Conservation (phyloP, 345 rosid genomes). For the Gossypioides kirkii region DNA sequence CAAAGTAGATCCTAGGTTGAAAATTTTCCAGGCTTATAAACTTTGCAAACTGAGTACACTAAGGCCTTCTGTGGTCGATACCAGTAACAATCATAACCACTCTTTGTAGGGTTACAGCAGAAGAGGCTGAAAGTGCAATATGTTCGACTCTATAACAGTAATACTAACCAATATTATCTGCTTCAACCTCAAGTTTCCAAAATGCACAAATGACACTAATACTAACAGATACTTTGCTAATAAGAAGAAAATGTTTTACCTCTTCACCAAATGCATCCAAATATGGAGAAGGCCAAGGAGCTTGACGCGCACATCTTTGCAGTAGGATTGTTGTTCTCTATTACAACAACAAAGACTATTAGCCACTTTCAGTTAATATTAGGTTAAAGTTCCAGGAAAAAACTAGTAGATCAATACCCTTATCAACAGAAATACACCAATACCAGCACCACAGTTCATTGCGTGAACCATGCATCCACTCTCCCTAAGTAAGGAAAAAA, state of each 20-base stretch:
- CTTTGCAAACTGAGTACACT: background rate
- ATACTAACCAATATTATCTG: background rate
- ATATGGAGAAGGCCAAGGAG: slow-evolving; percentile 92
- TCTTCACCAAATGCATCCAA: slow-evolving; percentile 96
- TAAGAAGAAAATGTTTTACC: slow-evolving; percentile 31
- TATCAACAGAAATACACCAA: slow-evolving; percentile 76
- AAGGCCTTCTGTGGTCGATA: background rate
- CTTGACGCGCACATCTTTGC: slow-evolving; percentile 74
- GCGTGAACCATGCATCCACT: slow-evolving; percentile 70
- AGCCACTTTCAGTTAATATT: slow-evolving; percentile 8
- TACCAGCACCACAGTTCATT: slow-evolving; percentile 74
- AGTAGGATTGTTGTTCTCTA: slow-evolving; percentile 79
- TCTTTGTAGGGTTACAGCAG: background rate
- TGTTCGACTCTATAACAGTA: background rate
- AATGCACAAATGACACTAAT: background rate
- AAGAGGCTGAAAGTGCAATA: background rate
- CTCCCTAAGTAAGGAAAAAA: slow-evolving; percentile 41
- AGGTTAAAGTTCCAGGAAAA: background rate
- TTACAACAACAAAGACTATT: slow-evolving; percentile 16
- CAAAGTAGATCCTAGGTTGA: background rate
- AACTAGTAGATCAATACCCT: slow-evolving; percentile 37
- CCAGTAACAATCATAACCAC: background rate
- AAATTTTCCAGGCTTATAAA: background rate
- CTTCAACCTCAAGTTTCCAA: background rate
- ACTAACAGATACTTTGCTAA: background rate